Base-by-base conservation (phyloP, 2,329 filamentous ascomycete species). In the Aspergillus tamarii region DNA sequence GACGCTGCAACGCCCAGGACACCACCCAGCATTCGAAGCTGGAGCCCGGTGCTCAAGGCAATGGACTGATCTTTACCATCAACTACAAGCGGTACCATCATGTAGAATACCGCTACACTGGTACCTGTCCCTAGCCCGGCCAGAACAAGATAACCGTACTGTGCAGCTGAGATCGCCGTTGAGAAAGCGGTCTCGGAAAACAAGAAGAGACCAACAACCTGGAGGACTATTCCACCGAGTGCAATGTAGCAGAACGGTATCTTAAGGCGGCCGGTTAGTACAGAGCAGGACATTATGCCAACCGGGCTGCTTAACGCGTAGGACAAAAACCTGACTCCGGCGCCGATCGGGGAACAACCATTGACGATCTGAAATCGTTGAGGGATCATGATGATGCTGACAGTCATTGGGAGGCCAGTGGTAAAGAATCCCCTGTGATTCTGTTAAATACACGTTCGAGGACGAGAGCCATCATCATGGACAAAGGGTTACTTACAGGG, bases 11-110 rank as follows among this genome's bases (percentile, higher is more conserved):
- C 68, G 8, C 72, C 76, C 50, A 81, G 72, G 1, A 76, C 75
- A 2, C 76, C 79, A 1, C 78, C 77, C 2, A 80, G 72, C 28
- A 77, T 76, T 41, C 79, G 74, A 39, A 79, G 71, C 61, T 80
- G 79, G 5, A 78, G 78, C 8, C 76, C 68, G 7, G 75, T 72
- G 14, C 78, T 77, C 70, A 80, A 74, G 0, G 70, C 72, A 48
- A 79, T 75, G 9, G 71, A 69, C 60, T 23, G 16, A 45, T 59
- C 39, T 11, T 59, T 62, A 3, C 62, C 48, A 11, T 68, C 66
- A 12, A 69, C 66, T 3, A 68, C 43, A 1, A 50, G 46, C 14
- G 68, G 67, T 8, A 64, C 62, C 2, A 59, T 52, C 62, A 69
- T 70, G 12, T 66, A 69, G n/a, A 68, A 61, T 4, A 62, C 63